Evolutionary conservation across 352 stramenopile species (phyloP), one percentile per base, ranked within the genome.

Genomic region (Phytophthora uliginosa): DNA sequence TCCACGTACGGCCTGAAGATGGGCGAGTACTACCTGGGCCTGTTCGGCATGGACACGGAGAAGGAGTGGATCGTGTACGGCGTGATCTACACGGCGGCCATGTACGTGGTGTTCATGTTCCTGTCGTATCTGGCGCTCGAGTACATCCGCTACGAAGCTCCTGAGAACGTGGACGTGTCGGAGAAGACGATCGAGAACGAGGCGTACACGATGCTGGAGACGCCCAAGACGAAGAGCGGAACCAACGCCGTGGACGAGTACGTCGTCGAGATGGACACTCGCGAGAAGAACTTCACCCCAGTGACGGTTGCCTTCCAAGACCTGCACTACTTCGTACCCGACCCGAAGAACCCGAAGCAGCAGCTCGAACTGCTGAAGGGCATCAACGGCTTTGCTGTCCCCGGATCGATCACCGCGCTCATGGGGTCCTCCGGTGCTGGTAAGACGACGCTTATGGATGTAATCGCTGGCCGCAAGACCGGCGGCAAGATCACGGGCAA

Each of bases 41-140:
- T 73, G 6, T 90, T 90, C 47, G 80, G 70, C 59, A 69, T 93
- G n/a, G 57, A 71, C 4, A 77, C 73, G 38, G 72, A 86, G 36
- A 76, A 60, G 28, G 53, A 63, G 22, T 93, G 78, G 74, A 65
- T 86, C 62, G 76, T 71, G 55, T 70, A 71, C 22, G 73, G 69
- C 20, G 63, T 88, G 62, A 63, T 81, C 51, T 68, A 89, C 60
- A 74, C 84, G 28, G 33, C 58, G 7, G 73, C 18, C 6, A 66
- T 74, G 33, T 89, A 82, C 68, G 13, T 87, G 20, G 20, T 81
- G 18, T 74, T 88, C 48, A 70, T 74, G 60, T 33, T 73, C 40
- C 28, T 88, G 18, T 64, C 77, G 20, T 77, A 57, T 28, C 8
- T 85, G 12, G 52, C 42, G 22, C 65, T 87, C 3, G 74, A 79